A percentile compares a stretch with the other conserved stretches of the same genome.
Conservation (phyloP, 108 stramenopile species). For the Conticribra weissflogii region DNA sequence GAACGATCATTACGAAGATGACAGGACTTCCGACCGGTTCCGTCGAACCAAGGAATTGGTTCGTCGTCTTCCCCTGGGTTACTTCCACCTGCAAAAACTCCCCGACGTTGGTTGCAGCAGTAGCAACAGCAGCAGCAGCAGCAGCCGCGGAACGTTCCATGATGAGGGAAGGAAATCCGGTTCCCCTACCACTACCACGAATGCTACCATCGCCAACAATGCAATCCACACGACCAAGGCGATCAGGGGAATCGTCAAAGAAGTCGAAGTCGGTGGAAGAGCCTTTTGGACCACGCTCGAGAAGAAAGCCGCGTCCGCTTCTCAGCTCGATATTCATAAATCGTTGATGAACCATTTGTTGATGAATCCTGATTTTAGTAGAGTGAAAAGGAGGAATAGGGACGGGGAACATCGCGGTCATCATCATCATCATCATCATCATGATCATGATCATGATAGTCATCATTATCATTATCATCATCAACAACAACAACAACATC, state of each 20-base stretch:
- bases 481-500: no score
- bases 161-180: background rate
- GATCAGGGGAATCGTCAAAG: background rate
- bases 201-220: background rate
- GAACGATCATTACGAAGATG: no score
- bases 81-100: no score
- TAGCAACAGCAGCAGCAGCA: background rate
- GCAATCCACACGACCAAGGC: background rate
- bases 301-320: no score
- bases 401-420: background rate
- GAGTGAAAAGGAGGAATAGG: background rate
- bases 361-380: slow-evolving; percentile 22
- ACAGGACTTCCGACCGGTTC: no score
- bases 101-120: no score
- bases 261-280: background rate
- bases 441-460: background rate
- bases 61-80: no score
- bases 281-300: background rate
- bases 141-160: no score
- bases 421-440: background rate
- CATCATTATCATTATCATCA: background rate
- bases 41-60: no score
- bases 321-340: background rate
- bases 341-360: slow-evolving; percentile 31
- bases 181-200: background rate